phyloP scores from a whole-genome alignment of 129 eudicot species.

The Chrysanthemum makinoi region DNA sequence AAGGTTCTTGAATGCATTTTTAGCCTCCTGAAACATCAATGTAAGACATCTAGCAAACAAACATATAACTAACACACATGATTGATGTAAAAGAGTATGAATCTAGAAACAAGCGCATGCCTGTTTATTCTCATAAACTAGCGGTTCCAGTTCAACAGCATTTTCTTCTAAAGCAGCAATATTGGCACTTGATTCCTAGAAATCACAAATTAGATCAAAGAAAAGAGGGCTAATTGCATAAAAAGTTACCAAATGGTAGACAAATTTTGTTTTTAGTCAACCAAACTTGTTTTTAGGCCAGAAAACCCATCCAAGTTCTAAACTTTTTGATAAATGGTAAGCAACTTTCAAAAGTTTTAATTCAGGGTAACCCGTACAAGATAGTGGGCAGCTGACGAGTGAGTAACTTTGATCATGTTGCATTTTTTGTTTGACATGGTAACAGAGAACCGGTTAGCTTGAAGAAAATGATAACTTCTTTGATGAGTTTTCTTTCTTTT shows the following conservation, averaged over 20 bases:
- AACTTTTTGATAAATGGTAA: no score
- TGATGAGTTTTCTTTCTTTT: background rate
- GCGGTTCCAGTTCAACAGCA: conserved; percentile 48
- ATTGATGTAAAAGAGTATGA: conserved; percentile 5
- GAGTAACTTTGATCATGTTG: no score
- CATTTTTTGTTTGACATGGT: no score
- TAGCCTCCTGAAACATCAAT: conserved; percentile 60
- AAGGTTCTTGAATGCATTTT: conserved; percentile 71
- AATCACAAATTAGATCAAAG: conserved; percentile 22
- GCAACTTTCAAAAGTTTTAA: no score
- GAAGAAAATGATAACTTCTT: no score
- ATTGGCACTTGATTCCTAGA: conserved; percentile 48
- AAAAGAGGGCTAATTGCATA: background rate
- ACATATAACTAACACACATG: conserved; percentile 11
- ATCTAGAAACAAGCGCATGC: conserved; percentile 31
- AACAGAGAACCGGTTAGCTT: no score
- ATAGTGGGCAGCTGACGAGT: no score
- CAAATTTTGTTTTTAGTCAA: no score
- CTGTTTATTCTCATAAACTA: conserved; percentile 66
- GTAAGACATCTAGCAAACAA: conserved; percentile 8
- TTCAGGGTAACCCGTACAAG: no score
- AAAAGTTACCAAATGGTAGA: no score
- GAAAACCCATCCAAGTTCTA: no score
- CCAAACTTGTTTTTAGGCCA: no score
- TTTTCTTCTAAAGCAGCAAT: conserved; percentile 53